These are phyloP conservation scores for Debaryomyces hansenii DNA, from an alignment of 805 yeast species.

Conservation along the genomic window DNA sequence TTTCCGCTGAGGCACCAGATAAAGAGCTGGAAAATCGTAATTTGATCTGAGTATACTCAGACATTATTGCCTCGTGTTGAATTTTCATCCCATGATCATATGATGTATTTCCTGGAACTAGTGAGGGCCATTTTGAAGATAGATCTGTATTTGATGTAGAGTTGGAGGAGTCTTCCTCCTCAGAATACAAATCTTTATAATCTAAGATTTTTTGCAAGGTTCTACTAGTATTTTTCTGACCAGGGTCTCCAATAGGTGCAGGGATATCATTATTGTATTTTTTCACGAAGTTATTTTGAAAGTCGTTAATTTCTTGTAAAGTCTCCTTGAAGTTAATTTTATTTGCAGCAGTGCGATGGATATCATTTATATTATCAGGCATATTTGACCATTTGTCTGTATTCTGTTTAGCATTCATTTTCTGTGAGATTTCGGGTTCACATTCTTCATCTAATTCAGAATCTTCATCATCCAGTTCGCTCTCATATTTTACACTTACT, in stretches of 20 bases:
- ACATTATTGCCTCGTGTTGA: constrained; percentile 35
- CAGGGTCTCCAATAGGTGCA: not conserved
- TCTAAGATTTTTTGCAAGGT: constrained; percentile 37
- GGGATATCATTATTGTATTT: constrained; percentile 10
- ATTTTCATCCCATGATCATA: constrained; percentile 24
- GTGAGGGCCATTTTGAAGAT: too few relatives aligned
- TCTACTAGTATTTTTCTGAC: constrained; percentile 18
- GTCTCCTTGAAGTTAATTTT: constrained; percentile 5
- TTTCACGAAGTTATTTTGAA: constrained; percentile 30
- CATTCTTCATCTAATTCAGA: constrained; percentile 7
- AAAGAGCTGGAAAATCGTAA: constrained; percentile 26
- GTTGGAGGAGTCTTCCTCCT: not conserved
- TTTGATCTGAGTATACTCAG: constrained; percentile 38
- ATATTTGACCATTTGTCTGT: too few relatives aligned
- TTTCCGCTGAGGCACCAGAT: not conserved
- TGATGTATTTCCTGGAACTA: not conserved
- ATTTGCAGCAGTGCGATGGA: not conserved
- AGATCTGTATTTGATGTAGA: not conserved
- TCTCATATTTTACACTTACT: constrained; percentile 16
- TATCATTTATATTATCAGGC: not conserved
- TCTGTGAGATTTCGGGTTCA: too few relatives aligned
- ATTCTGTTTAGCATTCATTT: too few relatives aligned
- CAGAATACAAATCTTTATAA: constrained; percentile 21
- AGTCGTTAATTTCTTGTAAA: constrained; percentile 27
- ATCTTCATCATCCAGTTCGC: constrained; percentile 22